These are phyloP conservation scores for Zygoascus tannicola DNA, from an alignment of 805 yeast genomes.

Conservation along the genomic window DNA sequence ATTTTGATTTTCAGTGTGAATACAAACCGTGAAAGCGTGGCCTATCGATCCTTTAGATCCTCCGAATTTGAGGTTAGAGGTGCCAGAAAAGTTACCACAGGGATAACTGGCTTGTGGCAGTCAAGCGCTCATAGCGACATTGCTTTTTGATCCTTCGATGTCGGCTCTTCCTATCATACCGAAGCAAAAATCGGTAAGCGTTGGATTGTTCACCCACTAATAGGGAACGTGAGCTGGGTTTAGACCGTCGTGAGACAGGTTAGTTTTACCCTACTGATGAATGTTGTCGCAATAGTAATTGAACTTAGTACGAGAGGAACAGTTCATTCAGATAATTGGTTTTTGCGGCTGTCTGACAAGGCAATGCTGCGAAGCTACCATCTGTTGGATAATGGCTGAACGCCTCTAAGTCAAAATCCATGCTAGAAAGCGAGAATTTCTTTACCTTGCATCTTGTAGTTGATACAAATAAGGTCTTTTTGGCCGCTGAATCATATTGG, in stretches of 20 bases:
- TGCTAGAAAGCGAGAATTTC: slow-evolving; percentile 39
- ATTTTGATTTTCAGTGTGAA: too few species aligned
- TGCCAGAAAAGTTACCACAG: too few species aligned
- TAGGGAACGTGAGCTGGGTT: slow-evolving; percentile 39
- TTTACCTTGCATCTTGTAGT: slow-evolving; percentile 35
- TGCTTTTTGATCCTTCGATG: too few species aligned
- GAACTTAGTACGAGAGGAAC: slow-evolving; percentile 41
- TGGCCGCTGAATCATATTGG: slow-evolving; percentile 38
- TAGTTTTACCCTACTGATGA: slow-evolving; percentile 38
- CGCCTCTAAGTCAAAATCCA: slow-evolving; percentile 47
- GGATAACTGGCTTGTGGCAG: too few species aligned
- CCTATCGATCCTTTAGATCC: too few species aligned
- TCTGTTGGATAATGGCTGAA: slow-evolving; percentile 42
- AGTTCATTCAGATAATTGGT: slow-evolving; percentile 41
- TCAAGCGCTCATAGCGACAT: too few species aligned
- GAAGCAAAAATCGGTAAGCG: slow-evolving; percentile 41
- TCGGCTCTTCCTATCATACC: too few species aligned
- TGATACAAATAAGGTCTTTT: slow-evolving; percentile 36
- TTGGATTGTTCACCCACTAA: slow-evolving; percentile 41
- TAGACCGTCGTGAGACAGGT: slow-evolving; percentile 41
- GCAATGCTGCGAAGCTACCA: slow-evolving; percentile 42
- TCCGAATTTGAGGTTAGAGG: too few species aligned
- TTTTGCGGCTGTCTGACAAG: slow-evolving; percentile 40
- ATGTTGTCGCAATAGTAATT: slow-evolving; percentile 34
- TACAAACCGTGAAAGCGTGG: too few species aligned